phyloP scores from a whole-genome alignment of 2,329 filamentous ascomycete species.

The Coccinonectria pachysandricola region DNA sequence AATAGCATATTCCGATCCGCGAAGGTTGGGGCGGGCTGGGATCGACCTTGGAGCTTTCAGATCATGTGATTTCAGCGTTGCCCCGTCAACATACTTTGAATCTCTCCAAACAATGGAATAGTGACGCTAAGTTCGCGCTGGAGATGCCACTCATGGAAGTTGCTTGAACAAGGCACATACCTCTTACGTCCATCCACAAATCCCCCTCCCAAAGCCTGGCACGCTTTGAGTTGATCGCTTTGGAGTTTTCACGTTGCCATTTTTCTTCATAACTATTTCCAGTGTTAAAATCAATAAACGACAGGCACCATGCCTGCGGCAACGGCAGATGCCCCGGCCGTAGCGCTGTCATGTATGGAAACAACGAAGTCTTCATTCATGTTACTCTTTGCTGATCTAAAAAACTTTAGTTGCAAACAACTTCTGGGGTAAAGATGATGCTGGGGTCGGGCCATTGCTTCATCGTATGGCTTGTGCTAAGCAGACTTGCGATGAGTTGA shows the following conservation, averaged over 20 bases:
- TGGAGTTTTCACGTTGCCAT: neutral
- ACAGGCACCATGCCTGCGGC: slow-evolving; percentile 46
- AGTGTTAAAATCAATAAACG: too few relatives aligned
- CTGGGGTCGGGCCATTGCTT: slow-evolving; percentile 80
- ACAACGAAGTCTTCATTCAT: too few relatives aligned
- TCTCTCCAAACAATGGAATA: slow-evolving; percentile 15
- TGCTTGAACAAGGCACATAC: slow-evolving; percentile 7
- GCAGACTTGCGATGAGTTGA: slow-evolving; percentile 87
- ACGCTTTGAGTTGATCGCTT: too few relatives aligned
- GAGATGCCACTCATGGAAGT: slow-evolving; percentile 8
- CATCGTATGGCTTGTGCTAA: slow-evolving; percentile 94
- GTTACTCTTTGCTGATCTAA: too few relatives aligned
- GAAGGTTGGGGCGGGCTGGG: slow-evolving; percentile 18
- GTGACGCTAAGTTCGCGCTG: slow-evolving; percentile 2
- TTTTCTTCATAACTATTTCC: slow-evolving; percentile 2
- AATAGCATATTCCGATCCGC: slow-evolving; percentile 22
- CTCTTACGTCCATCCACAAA: too few relatives aligned
- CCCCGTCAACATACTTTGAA: slow-evolving; percentile 10
- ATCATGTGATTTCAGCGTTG: too few relatives aligned
- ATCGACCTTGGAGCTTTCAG: slow-evolving; percentile 1
- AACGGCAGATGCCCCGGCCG: slow-evolving; percentile 51
- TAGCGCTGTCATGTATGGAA: slow-evolving; percentile 58
- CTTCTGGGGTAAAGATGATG: slow-evolving; percentile 99
- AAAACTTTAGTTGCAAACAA: slow-evolving; percentile 90
- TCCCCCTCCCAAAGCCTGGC: too few relatives aligned